These are phyloP conservation scores for Rhododendron molle DNA, from an alignment of 148 eudicot species.

Conservation along the genomic window DNA sequence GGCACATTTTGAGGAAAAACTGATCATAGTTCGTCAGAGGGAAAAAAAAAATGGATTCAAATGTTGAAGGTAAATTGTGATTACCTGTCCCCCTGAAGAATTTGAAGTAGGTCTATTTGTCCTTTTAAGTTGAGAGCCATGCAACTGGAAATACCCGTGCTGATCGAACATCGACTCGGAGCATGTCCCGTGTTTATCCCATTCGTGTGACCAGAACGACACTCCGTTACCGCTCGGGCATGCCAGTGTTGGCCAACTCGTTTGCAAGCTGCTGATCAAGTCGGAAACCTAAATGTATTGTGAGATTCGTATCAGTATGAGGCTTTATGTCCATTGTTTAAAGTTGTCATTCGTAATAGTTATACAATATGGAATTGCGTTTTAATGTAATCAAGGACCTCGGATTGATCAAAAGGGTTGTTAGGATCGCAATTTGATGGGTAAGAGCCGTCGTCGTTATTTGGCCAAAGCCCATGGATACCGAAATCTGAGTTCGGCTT, in stretches of 20 bases:
- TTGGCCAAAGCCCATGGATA: slow-evolving; percentile 58
- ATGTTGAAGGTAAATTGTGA: not conserved
- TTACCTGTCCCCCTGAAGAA: slow-evolving; percentile 37
- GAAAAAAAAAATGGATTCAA: not conserved
- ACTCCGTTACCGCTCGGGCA: slow-evolving; percentile 46
- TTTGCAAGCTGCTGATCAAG: slow-evolving; percentile 43
- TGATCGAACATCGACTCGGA: slow-evolving; percentile 41
- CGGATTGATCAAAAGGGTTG: slow-evolving; percentile 28
- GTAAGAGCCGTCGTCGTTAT: slow-evolving; percentile 42
- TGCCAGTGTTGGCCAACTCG: slow-evolving; percentile 52
- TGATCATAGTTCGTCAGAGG: not conserved
- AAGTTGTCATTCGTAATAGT: not conserved
- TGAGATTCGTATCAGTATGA: not conserved
- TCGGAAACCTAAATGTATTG: slow-evolving; percentile 13
- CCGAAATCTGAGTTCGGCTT: slow-evolving; percentile 40
- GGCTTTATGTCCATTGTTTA: not conserved
- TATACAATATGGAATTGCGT: not conserved
- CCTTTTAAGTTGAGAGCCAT: slow-evolving; percentile 38
- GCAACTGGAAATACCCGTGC: slow-evolving; percentile 39
- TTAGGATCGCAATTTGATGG: slow-evolving; percentile 45
- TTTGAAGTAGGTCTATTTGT: slow-evolving; percentile 26
- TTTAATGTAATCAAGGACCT: slow-evolving; percentile 23
- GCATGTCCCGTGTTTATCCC: slow-evolving; percentile 63
- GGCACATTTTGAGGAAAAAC: not conserved
- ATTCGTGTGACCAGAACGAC: slow-evolving; percentile 52